These are phyloP conservation scores for Ulvella scutata DNA, from an alignment of 139 green algal genomes.

Conservation along the genomic window DNA sequence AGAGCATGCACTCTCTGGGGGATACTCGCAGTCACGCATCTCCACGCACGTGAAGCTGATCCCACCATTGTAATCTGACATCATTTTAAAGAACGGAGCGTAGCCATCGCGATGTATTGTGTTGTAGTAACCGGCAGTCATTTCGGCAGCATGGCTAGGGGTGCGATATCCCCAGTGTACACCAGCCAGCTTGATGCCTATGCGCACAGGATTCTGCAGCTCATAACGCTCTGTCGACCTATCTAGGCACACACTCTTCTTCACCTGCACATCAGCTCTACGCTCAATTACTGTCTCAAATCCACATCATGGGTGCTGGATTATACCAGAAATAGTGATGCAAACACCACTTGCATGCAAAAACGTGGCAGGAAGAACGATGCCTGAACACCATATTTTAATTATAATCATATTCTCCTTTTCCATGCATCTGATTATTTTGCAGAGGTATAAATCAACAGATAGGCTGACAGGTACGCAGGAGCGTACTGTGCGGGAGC, in stretches of 20 bases:
- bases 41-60: conserved; percentile 97
- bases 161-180: conserved; percentile 99
- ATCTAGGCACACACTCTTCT: not conserved
- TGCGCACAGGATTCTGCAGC: conserved; percentile 21
- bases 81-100: conserved; percentile 34
- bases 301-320: no score
- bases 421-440: no score
- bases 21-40: conserved; percentile 97
- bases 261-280: not conserved
- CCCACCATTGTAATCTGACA: conserved; percentile 38
- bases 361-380: no score
- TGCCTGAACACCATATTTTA: no score
- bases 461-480: no score
- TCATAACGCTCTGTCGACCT: not conserved
- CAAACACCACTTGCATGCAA: no score
- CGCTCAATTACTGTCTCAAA: no score
- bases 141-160: conserved; percentile 83
- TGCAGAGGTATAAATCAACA: no score
- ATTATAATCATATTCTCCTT: no score
- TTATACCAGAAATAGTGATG: no score
- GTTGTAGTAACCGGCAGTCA: conserved; percentile 98
- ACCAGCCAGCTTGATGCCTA: conserved; percentile 84
- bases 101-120: conserved; percentile 79
- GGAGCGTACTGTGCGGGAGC: not conserved
- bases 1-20: conserved; percentile 67